Evolutionary conservation across 352 stramenopile genomes (phyloP), one percentile per base, ranked within the genome.

Genomic region (Phytophthora brassicae): DNA sequence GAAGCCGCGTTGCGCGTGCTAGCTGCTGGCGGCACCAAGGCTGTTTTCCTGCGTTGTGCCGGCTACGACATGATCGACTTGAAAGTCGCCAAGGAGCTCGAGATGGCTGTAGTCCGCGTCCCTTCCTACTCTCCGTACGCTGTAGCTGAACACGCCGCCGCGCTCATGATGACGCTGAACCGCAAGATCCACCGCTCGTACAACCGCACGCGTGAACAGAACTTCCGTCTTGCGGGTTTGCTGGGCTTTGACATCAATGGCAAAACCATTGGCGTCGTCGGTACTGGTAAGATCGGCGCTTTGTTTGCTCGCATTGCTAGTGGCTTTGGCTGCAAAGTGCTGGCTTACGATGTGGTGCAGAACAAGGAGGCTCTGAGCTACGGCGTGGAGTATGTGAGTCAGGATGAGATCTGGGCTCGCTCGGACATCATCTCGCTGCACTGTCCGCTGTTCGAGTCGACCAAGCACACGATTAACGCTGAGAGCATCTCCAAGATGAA

Each of bases 401-500:
- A 11, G 28, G 28, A 33, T 9, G 28, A 33, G 28, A 33, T 33
- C 5, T 9, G 28, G 28, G 9, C 5, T 5, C 9, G 28, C 28
- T 5, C 28, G 5, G 28, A 33, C 28, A 33, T 33, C 28, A 33
- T 33, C 28, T 33, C 28, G 28, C 28, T 33, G 28, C 28, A 33
- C n/a, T n/a, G n/a, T n/a, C n/a, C n/a, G n/a, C n/a, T n/a, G n/a
- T n/a, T n/a, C n/a, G n/a, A n/a, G n/a, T n/a, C n/a, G n/a, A n/a
- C n/a, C n/a, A n/a, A n/a, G n/a, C n/a, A n/a, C n/a, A n/a, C n/a
- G n/a, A n/a, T n/a, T n/a, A 93, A 95, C 59, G 68, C 78, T 9
- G 70, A 86, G 23, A 86, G 82, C 46, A 83, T 98, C 43, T 62
- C 69, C 11, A 84, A 92, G 70, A 92, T 98, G n/a, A n/a, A n/a